Evolutionary conservation across 352 stramenopile species (phyloP).

Genomic region (Aphanomyces cochlioides): DNA sequence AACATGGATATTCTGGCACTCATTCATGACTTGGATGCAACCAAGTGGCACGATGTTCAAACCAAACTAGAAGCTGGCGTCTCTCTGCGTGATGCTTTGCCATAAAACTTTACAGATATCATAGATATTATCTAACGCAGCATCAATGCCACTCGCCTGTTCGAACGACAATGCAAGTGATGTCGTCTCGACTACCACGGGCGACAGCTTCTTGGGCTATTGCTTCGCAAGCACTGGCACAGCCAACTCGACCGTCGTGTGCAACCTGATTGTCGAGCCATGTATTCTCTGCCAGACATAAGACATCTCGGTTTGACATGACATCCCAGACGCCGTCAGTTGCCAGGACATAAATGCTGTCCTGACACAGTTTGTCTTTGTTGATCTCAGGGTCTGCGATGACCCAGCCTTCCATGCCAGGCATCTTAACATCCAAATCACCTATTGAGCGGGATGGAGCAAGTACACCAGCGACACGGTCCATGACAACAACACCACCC

Average conservation of each 20-base stretch:
- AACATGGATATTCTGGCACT: conserved; percentile 27
- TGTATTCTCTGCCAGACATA: conserved; percentile 45
- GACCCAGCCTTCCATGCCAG: conserved; percentile 68
- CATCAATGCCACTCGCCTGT: conserved; percentile 6
- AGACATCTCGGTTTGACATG: conserved; percentile 55
- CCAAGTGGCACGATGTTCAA: neutral
- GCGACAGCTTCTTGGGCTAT: conserved; percentile 50
- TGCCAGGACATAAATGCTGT: conserved; percentile 54
- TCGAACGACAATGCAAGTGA: conserved; percentile 51
- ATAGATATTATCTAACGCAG: no score
- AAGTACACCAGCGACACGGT: conserved; percentile 67
- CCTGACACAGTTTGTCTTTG: conserved; percentile 40
- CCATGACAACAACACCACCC: conserved; percentile 64
- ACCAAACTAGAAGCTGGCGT: conserved; percentile 12
- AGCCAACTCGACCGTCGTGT: conserved; percentile 30
- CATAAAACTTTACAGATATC: neutral
- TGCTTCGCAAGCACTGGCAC: conserved; percentile 48
- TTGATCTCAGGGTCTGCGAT: conserved; percentile 66
- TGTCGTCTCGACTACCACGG: conserved; percentile 61
- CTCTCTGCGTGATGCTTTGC: neutral
- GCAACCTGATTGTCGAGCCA: conserved; percentile 27
- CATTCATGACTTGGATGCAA: conserved; percentile 25
- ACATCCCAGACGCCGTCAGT: conserved; percentile 76
- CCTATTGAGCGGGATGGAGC: conserved; percentile 82
- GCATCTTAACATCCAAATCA: conserved; percentile 77